Percentiles rank a stretch among this genome's conserved stretches.
These are phyloP conservation scores for Oryza glaberrima DNA, from an alignment of 176 grass and related monocot genomes.

Conservation along the genomic window DNA sequence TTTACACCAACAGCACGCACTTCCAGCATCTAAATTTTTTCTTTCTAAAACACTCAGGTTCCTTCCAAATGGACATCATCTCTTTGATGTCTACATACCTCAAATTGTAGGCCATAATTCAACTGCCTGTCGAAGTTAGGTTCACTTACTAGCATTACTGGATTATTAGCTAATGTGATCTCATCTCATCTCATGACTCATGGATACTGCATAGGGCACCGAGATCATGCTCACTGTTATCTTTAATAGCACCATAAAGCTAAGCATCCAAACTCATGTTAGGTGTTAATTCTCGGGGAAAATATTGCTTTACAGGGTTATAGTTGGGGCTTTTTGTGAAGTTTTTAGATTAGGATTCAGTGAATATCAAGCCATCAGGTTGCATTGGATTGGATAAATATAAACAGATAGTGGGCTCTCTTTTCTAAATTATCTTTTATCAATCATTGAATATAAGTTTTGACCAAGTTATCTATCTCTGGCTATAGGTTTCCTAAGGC, in stretches of 20 bases:
- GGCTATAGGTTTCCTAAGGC: neutral
- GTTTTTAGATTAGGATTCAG: neutral
- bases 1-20: too few relatives aligned
- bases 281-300: neutral
- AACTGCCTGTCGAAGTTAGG: neutral
- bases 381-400: conserved; percentile 3
- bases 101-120: neutral
- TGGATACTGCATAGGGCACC: neutral
- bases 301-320: neutral
- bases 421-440: neutral
- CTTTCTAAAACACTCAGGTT: too few relatives aligned
- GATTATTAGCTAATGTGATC: neutral
- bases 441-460: neutral
- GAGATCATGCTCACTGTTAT: neutral
- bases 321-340: neutral
- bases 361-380: neutral
- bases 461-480: neutral
- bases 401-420: neutral
- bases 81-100: neutral
- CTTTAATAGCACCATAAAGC: neutral
- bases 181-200: neutral
- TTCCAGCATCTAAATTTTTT: too few relatives aligned
- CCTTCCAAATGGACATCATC: too few relatives aligned
- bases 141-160: neutral
- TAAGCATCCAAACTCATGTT: neutral